phyloP scores from a whole-genome alignment of 73 alveolate species.

The Paramecium octaurelia region DNA sequence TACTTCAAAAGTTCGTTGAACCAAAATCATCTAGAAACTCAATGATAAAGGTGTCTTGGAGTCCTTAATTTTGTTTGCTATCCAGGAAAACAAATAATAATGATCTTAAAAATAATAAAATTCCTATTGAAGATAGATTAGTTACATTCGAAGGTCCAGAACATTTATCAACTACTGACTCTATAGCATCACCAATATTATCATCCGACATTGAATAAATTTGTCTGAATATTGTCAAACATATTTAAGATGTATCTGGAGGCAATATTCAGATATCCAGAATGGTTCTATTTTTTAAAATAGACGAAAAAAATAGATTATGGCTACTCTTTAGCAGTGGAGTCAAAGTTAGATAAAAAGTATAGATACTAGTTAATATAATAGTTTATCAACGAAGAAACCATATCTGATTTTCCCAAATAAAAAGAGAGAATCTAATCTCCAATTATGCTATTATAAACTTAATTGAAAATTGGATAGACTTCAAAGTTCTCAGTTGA shows the following conservation, averaged over 20 bases:
- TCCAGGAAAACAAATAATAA: constrained; percentile 78
- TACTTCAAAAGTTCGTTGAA: constrained; percentile 75
- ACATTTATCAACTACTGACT: constrained; percentile 70
- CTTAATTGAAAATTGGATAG: neutral
- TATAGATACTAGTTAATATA: neutral
- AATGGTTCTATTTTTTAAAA: constrained; percentile 81
- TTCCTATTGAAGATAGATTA: constrained; percentile 73
- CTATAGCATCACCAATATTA: constrained; percentile 83
- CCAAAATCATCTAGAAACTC: constrained; percentile 80
- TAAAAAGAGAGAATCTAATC: constrained; percentile 29
- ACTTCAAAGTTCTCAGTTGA: neutral
- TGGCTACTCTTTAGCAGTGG: constrained; percentile 81
- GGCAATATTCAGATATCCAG: constrained; percentile 78
- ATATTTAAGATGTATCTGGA: constrained; percentile 78
- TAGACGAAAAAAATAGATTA: constrained; percentile 77
- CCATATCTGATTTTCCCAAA: neutral
- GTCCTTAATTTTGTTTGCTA: constrained; percentile 76
- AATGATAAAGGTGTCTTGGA: constrained; percentile 82
- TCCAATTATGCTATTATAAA: constrained; percentile 19
- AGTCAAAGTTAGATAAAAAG: constrained; percentile 63
- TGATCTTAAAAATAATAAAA: constrained; percentile 67
- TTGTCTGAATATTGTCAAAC: constrained; percentile 77
- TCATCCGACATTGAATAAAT: constrained; percentile 77
- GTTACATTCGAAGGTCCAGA: constrained; percentile 87
- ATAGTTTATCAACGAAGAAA: constrained; percentile 45